Conservation (phyloP, 371 early-diverging fungal species). For the Mortierella polycephala region DNA sequence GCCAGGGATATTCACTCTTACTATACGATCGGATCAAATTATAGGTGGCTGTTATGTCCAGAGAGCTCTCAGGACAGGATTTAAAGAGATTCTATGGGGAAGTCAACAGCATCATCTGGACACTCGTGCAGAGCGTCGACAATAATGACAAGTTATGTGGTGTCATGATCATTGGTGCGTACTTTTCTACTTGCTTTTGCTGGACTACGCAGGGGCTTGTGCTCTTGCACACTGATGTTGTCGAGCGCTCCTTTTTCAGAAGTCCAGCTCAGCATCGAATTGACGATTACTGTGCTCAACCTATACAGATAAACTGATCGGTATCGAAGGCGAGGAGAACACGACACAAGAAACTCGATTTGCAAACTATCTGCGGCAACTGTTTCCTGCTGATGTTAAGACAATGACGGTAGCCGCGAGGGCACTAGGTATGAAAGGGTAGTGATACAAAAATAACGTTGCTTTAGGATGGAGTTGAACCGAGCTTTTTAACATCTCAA, state of each 20-base stretch:
- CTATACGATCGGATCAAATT: neutral
- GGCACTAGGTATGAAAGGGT: constrained; percentile 70
- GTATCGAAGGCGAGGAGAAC: constrained; percentile 87
- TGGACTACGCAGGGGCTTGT: neutral
- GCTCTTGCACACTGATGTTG: too few relatives aligned
- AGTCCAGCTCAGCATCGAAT: too few relatives aligned
- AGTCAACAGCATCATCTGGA: constrained; percentile 73
- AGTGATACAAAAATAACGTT: neutral
- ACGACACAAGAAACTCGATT: constrained; percentile 84
- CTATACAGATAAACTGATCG: constrained; percentile 81
- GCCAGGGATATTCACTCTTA: neutral
- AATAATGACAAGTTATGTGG: constrained; percentile 73
- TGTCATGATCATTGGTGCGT: constrained; percentile 70
- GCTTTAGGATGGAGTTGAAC: neutral
- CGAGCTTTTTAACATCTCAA: too few relatives aligned
- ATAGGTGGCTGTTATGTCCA: constrained; percentile 50
- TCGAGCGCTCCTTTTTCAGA: too few relatives aligned
- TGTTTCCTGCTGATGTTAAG: constrained; percentile 87
- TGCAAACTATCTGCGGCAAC: constrained; percentile 86
- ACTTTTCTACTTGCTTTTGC: neutral
- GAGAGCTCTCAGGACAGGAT: constrained; percentile 49
- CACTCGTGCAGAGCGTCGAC: constrained; percentile 69
- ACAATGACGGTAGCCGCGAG: constrained; percentile 87
- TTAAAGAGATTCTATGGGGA: constrained; percentile 58
- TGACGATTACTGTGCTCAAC: too few relatives aligned